Conservation (phyloP, 176 grass and related monocot genomes). For the Lolium multiflorum region DNA sequence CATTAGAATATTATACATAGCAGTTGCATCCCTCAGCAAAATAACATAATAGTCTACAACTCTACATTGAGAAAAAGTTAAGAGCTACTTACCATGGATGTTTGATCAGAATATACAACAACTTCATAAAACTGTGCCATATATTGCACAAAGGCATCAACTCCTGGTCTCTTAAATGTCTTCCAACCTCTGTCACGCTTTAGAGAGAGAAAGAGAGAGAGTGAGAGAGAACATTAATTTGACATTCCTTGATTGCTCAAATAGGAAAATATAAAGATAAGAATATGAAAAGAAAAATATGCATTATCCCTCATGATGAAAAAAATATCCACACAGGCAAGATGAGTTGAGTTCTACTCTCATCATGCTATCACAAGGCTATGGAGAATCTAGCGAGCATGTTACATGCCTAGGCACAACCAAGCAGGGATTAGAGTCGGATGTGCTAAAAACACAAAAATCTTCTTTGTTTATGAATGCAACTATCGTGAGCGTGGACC, state of each 20-base stretch:
- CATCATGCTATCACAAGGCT: background rate
- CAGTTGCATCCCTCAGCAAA: slow-evolving; percentile 2
- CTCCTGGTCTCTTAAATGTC: slow-evolving; percentile 95
- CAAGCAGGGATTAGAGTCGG: background rate
- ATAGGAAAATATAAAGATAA: slow-evolving; percentile 16
- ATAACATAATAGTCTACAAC: background rate
- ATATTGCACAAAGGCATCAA: slow-evolving; percentile 90
- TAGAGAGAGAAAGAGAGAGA: slow-evolving; percentile 25
- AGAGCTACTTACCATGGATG: slow-evolving; percentile 72
- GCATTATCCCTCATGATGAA: background rate
- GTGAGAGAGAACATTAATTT: slow-evolving; percentile 5
- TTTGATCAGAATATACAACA: slow-evolving; percentile 93
- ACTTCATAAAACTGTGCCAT: slow-evolving; percentile 80
- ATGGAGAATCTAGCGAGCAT: background rate
- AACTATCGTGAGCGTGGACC: background rate
- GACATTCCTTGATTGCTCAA: slow-evolving; percentile 27
- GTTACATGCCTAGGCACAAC: background rate
- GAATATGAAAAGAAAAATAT: background rate
- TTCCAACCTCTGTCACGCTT: slow-evolving; percentile 96
- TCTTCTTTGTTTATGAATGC: slow-evolving; percentile 29
- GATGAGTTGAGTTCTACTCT: slow-evolving; percentile 7
- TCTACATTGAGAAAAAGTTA: slow-evolving; percentile 25
- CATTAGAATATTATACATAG: slow-evolving; percentile 26
- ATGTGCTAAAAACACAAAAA: slow-evolving; percentile 28
- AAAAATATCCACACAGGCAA: background rate